phyloP scores from a whole-genome alignment of 768 basidiomycete species.

The Sporobolomyces phaffii region DNA sequence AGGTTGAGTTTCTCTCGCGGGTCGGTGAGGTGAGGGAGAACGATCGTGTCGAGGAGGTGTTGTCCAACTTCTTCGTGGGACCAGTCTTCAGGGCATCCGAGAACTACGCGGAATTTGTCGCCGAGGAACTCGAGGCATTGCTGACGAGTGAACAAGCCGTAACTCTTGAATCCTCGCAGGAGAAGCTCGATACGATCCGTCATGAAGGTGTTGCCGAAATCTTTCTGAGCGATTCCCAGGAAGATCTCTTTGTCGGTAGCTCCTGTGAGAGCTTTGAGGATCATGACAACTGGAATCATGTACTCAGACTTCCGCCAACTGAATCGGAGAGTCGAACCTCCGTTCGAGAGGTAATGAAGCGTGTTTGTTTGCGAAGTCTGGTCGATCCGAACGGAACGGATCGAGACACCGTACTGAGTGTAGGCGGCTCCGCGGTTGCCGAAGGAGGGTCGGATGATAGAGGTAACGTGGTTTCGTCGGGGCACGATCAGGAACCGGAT shows the following conservation, averaged over 20 bases:
- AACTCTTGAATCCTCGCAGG: constrained; percentile 89
- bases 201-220: constrained; percentile 93
- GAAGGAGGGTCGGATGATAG: constrained; percentile 85
- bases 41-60: constrained; percentile 74
- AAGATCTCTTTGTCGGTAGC: constrained; percentile 95
- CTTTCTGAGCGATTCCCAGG: constrained; percentile 91
- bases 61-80: constrained; percentile 70
- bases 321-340: constrained; percentile 93
- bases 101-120: constrained; percentile 88
- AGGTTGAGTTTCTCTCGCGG: constrained; percentile 90
- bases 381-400: constrained; percentile 87
- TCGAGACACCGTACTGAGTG: constrained; percentile 87
- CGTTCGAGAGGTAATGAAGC: constrained; percentile 94
- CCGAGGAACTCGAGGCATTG: constrained; percentile 93
- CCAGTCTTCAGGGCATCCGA: constrained; percentile 90
- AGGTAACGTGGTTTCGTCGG: constrained; percentile 88
- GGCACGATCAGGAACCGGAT: constrained; percentile 96
- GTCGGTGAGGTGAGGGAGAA: constrained; percentile 80
- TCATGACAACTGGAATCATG: constrained; percentile 91
- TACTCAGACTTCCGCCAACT: constrained; percentile 98
- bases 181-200: constrained; percentile 94
- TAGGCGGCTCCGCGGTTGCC: constrained; percentile 88
- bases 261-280: constrained; percentile 84
- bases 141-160: constrained; percentile 74
- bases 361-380: constrained; percentile 90